phyloP scores from a whole-genome alignment of 2,329 filamentous ascomycete genomes.

The Sporothrix luriei region DNA sequence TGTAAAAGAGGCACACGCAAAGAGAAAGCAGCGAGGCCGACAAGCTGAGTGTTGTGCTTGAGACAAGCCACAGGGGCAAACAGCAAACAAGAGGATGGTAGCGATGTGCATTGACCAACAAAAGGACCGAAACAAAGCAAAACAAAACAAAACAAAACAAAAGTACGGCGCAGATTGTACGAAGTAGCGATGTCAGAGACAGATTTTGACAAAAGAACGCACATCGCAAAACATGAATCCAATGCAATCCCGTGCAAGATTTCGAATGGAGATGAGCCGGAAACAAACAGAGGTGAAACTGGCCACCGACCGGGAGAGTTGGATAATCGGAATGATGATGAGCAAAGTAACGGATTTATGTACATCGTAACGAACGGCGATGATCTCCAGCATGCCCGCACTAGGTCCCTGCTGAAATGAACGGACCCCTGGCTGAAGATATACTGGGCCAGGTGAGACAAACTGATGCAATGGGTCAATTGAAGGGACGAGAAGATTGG shows the following conservation, averaged over 20 bases:
- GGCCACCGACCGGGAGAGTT: conserved; percentile 13
- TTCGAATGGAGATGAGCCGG: background rate
- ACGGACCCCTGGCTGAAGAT: conserved; percentile 20
- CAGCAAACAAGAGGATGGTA: conserved; percentile 1
- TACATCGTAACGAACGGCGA: background rate
- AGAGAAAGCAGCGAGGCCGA: background rate
- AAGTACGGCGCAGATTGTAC: background rate
- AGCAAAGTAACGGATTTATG: background rate
- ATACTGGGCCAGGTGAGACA: background rate
- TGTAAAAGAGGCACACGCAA: background rate
- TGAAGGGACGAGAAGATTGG: background rate
- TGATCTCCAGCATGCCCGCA: conserved; percentile 13
- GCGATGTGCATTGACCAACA: too few relatives aligned
- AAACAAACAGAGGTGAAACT: background rate
- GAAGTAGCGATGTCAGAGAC: too few relatives aligned
- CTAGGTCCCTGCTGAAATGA: background rate
- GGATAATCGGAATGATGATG: conserved; percentile 20
- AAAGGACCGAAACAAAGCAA: background rate
- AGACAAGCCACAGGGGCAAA: conserved; percentile 7
- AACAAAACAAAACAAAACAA: background rate
- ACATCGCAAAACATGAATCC: background rate
- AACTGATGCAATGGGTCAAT: background rate
- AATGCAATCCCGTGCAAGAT: background rate
- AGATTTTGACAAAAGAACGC: background rate
- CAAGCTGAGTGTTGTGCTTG: background rate